Evolutionary conservation across 768 basidiomycete genomes (phyloP), one percentile per base, ranked within the genome.

Genomic region (Leccinum pellstonianum): DNA sequence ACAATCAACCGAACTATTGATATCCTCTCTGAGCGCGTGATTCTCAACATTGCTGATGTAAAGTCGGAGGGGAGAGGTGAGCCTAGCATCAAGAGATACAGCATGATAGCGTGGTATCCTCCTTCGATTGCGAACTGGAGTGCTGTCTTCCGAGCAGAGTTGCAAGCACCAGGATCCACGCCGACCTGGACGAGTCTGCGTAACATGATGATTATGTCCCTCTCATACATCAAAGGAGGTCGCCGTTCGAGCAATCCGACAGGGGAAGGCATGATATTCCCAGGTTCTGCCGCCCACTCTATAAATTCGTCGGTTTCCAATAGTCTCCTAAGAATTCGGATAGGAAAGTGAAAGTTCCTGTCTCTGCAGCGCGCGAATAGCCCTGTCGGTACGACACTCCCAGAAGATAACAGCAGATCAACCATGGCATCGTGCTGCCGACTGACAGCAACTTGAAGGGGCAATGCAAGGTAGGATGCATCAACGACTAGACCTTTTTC

Each of bases 161-260:
- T 41, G 2, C 5, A 17, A 5, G 25, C 52, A 10, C 25, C 12
- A 38, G 14, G 61, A 33, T 54, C 52, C 0, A 46, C 1, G 12
- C 58, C 61, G 38, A 38, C 61, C 23, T 62, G 61, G 9, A 62
- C 17, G 3, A 62, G 60, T 38, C 49, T 62, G 5, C 41, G 59
- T 33, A 61, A 51, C 11, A 61, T 61, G 37, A 52, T 3, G 38
- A 61, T 21, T n/a, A 61, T 35, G 15, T 61, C 59, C 9, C 0
- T 5, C 60, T 61, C 60, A 19, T 61, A 61, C 8, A 6, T 48
- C 52, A 62, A 29, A 1, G 59, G 48, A 62, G 5, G 48, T 19
- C 19, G 52, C 4, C 14, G 60, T 48, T 50, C 47, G 14, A 61
- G 60, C 27, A 61, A 14, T n/a, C 8, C 17, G 5, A 35, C 9